Percentiles rank a stretch among this genome's conserved stretches.
Evolutionary conservation across 139 green algal genomes (phyloP).

Genomic region (Picochlorum costavermella): DNA sequence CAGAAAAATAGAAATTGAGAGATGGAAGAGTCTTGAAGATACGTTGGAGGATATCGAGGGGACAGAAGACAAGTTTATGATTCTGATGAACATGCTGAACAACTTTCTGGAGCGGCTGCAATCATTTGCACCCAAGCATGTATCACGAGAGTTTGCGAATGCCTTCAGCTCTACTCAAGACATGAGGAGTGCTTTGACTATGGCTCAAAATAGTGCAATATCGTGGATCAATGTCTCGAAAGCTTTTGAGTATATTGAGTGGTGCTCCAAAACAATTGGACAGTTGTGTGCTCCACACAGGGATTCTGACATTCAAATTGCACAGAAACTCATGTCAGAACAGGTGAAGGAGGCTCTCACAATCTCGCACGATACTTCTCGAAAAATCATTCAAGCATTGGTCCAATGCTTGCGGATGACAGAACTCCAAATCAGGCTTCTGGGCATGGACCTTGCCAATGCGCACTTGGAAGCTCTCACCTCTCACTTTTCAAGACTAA

Average conservation of each 20-base stretch:
- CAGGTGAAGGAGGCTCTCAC: background rate
- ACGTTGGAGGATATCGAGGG: background rate
- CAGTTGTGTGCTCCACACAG: constrained; percentile 28
- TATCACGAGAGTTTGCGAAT: too few relatives aligned
- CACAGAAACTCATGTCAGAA: background rate
- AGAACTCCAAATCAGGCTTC: constrained; percentile 56
- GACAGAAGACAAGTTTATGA: background rate
- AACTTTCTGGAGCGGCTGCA: background rate
- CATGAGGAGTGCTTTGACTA: background rate
- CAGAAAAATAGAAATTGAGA: constrained; percentile 59
- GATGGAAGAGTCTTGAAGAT: constrained; percentile 49
- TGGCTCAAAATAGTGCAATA: background rate
- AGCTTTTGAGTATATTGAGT: constrained; percentile 25
- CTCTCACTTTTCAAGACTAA: background rate
- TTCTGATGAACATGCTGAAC: background rate
- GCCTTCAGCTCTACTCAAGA: too few relatives aligned
- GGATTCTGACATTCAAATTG: background rate
- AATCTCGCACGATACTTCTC: background rate
- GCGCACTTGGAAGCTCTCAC: constrained; percentile 12
- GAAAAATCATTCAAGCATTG: constrained; percentile 22
- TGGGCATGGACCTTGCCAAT: constrained; percentile 75
- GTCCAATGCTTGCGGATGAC: constrained; percentile 48
- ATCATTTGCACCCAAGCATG: too few relatives aligned
- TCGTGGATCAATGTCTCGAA: background rate
- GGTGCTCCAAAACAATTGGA: constrained; percentile 19